phyloP scores from a whole-genome alignment of 257 asterid species.

The Lycium ferocissimum region DNA sequence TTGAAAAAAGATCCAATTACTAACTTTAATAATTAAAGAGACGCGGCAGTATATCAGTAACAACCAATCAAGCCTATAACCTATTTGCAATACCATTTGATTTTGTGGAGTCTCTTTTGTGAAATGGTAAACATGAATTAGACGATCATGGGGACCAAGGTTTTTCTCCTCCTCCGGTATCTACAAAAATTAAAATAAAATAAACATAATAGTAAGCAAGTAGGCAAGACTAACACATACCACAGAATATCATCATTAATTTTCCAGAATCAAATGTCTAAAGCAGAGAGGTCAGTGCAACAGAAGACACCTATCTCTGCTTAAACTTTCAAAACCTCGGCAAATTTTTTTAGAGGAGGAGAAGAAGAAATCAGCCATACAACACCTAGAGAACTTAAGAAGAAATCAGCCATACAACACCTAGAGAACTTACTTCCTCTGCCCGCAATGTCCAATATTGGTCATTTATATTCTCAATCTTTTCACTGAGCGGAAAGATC shows the following conservation, averaged over 20 bases:
- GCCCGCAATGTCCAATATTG: conserved; percentile 97
- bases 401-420: conserved; percentile 27
- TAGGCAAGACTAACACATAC: neutral
- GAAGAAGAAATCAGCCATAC: conserved; percentile 25
- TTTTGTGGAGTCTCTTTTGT: conserved; percentile 79
- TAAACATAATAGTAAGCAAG: conserved; percentile 25
- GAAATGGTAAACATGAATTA: conserved; percentile 89
- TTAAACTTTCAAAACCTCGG: conserved; percentile 18
- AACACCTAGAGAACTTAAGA: conserved; percentile 40
- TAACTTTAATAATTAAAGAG: neutral
- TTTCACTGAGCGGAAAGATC: conserved; percentile 83
- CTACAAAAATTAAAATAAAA: conserved; percentile 47
- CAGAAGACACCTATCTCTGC: conserved; percentile 10
- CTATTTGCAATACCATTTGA: conserved; percentile 65
- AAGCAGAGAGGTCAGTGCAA: neutral
- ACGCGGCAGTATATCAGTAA: conserved; percentile 30
- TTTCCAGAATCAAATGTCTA: neutral
- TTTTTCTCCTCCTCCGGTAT: conserved; percentile 93
- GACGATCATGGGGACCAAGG: conserved; percentile 77
- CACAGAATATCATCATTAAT: conserved; percentile 19
- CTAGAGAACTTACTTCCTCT: conserved; percentile 72
- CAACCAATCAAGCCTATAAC: conserved; percentile 28
- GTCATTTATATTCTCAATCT: conserved; percentile 91
- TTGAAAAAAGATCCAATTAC: conserved; percentile 24
- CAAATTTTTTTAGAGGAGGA: neutral